Conservation (phyloP, 2,329 filamentous ascomycete species). For the Stemphylium vesicarium region DNA sequence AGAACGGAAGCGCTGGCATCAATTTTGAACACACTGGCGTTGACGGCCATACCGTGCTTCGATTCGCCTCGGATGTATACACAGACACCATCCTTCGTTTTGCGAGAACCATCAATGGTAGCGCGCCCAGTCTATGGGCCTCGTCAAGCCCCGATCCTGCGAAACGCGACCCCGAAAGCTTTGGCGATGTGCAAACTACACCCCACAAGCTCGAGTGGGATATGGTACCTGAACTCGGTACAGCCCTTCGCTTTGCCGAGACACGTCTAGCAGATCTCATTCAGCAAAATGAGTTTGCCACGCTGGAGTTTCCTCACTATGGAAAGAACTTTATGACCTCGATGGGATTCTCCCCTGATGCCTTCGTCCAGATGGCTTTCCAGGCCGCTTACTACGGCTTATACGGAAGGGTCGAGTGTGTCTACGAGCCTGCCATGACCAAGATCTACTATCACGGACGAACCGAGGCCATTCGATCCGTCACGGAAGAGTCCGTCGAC, state of each 20-base stretch:
- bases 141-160: conserved; percentile 89
- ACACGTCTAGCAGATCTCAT: conserved; percentile 93
- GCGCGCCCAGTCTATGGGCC: conserved; percentile 89
- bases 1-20: conserved; percentile 97
- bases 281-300: conserved; percentile 94
- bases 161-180: conserved; percentile 88
- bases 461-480: conserved; percentile 89
- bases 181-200: conserved; percentile 90
- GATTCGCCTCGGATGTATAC: conserved; percentile 95
- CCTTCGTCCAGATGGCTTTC: conserved; percentile 98
- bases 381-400: conserved; percentile 97
- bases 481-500: conserved; percentile 80
- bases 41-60: conserved; percentile 93
- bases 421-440: conserved; percentile 98
- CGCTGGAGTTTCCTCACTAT: conserved; percentile 85
- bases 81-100: conserved; percentile 97
- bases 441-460: conserved; percentile 92
- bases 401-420: conserved; percentile 91
- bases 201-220: conserved; percentile 98
- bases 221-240: conserved; percentile 88
- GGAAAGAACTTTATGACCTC: conserved; percentile 98
- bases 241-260: conserved; percentile 93
- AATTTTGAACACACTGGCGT: conserved; percentile 99
- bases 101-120: conserved; percentile 91
- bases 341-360: conserved; percentile 95